phyloP scores from a whole-genome alignment of 352 stramenopile genomes.

The Thalassiosira ordinaria region DNA sequence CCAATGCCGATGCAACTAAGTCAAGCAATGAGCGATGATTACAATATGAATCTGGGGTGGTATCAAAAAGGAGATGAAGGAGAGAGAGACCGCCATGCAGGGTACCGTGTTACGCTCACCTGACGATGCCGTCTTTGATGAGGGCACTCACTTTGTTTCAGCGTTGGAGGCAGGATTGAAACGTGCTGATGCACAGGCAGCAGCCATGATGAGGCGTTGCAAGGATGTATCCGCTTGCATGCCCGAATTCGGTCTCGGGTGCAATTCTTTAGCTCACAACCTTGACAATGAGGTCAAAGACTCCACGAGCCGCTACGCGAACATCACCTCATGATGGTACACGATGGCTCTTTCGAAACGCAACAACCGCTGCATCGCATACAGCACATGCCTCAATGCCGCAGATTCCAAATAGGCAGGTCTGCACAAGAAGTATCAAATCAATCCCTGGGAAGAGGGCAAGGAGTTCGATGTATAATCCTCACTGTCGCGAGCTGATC shows the following conservation, averaged over 20 bases:
- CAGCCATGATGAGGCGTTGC: conserved; percentile 26
- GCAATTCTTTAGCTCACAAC: conserved; percentile 38
- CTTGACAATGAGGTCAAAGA: conserved; percentile 42
- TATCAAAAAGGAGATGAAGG: conserved; percentile 59
- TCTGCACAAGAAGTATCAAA: conserved; percentile 46
- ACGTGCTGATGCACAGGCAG: conserved; percentile 38
- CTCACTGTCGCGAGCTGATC: conserved; percentile 32
- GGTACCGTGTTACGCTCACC: conserved; percentile 38
- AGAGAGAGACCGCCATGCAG: conserved; percentile 49
- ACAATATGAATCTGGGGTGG: no score
- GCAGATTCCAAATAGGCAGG: conserved; percentile 39
- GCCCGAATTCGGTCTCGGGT: conserved; percentile 50
- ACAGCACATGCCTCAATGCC: conserved; percentile 47
- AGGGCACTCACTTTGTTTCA: conserved; percentile 39
- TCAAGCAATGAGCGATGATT: no score
- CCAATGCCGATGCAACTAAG: no score
- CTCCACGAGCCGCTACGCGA: conserved; percentile 22
- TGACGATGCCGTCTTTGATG: conserved; percentile 47
- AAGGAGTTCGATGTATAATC: conserved; percentile 32
- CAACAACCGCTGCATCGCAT: conserved; percentile 40
- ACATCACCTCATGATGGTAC: conserved; percentile 48
- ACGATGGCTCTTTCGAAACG: conserved; percentile 40
- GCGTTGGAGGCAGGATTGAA: conserved; percentile 43
- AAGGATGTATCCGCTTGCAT: conserved; percentile 17
- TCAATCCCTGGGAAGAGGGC: conserved; percentile 26